Conservation (phyloP, 2,329 filamentous ascomycete genomes). For the Geoglossum cookeanum region DNA sequence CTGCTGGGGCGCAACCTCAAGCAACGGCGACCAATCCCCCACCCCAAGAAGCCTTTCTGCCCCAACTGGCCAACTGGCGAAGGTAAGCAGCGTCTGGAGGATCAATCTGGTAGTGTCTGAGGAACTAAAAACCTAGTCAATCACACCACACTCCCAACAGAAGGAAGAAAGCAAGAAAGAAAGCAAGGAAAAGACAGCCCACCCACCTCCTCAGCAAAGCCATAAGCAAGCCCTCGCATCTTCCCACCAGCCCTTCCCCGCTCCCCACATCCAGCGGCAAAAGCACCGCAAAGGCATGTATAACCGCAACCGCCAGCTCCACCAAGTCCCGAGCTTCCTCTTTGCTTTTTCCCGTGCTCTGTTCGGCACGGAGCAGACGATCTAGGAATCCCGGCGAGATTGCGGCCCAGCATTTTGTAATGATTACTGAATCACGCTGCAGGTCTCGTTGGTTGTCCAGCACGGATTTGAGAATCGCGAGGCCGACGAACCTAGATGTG, state of each 20-base stretch:
- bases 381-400: constrained; percentile 45
- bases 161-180: background rate
- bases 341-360: constrained; percentile 9
- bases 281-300: constrained; percentile 41
- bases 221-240: constrained; percentile 34
- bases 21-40: constrained; percentile 34
- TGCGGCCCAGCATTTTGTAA: constrained; percentile 37
- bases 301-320: constrained; percentile 40
- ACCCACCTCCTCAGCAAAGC: constrained; percentile 35
- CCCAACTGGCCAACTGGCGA: constrained; percentile 34
- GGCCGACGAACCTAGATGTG: constrained; percentile 47
- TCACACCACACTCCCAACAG: background rate
- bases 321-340: constrained; percentile 40
- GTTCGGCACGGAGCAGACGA: constrained; percentile 35
- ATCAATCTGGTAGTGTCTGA: constrained; percentile 32
- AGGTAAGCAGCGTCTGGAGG: constrained; percentile 36
- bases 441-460: constrained; percentile 40
- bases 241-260: constrained; percentile 29
- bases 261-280: constrained; percentile 30
- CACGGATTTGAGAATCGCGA: constrained; percentile 45
- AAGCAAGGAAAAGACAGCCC: background rate
- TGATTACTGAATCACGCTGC: constrained; percentile 25
- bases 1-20: constrained; percentile 36
- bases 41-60: constrained; percentile 29
- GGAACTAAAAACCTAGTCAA: constrained; percentile 22